Base-by-base conservation (phyloP, 768 basidiomycete genomes). In the Dioszegia aurantiaca region DNA sequence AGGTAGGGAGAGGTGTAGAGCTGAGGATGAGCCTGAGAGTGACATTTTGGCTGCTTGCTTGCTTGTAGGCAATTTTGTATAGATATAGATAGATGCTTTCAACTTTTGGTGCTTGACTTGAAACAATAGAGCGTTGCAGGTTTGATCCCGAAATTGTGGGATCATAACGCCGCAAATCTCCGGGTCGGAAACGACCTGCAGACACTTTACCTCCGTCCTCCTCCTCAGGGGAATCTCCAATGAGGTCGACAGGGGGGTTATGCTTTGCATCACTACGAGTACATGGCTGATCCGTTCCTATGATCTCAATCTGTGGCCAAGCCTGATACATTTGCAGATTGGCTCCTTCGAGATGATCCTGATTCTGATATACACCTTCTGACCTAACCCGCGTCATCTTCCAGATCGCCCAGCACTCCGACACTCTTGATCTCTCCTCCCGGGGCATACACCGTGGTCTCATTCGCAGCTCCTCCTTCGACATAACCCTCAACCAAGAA, bases 401-500 rank as follows among this genome's bases (percentile, higher is more conserved):
- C 47, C 57, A 27, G 60, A 21, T 68, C 62, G 1, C 70, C 68
- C 23, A 72, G 52, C 3, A 72, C 65, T 17, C 70, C 68, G 9
- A 72, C 68, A 55, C 61, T 58, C 40, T 51, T 63, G 27, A 73
- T 58, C 45, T 73, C 64, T 17, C 71, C 71, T 43, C 64, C 64
- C 0, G 75, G 69, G 21, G 64, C 64, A 55, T 68, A 71, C 2
- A 76, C 67, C 4, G 65, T 65, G 16, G 75, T 76, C 61, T 69
- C 64, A 53, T 73, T 72, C 24, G 75, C 73, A 33, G 73, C 70
- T 3, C 75, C 75, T 14, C 65, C 63, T 54, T 66, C 70, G 5
- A 65, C 62, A 56, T 76, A 76, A 5, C 73, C 67, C 31, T 74
- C 71, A 4, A 76, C 69, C 26, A 76, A 59, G 33, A 65, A 39